Evolutionary conservation across 495 filamentous ascomycete genomes (phyloP), one percentile per base, ranked within the genome.

Genomic region (Echria macrotheca): DNA sequence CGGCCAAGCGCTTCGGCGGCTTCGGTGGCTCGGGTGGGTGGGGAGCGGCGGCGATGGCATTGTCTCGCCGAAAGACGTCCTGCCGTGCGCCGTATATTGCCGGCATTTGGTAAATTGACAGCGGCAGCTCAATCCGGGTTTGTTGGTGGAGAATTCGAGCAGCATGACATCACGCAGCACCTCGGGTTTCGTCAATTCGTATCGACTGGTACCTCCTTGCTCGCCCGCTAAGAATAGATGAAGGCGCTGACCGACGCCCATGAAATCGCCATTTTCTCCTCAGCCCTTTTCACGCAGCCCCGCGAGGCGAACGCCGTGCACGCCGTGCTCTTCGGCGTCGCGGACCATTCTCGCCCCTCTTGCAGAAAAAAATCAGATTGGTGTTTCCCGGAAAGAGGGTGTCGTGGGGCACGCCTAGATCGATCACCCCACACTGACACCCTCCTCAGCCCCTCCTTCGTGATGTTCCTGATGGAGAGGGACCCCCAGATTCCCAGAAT

Each of bases 141-240:
- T 22, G 38, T 29, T 23, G 22, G 33, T 23, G 21, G 38, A 21
- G 40, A 44, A 44, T n/a, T 19, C 21, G 42, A n/a, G 42, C 9
- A 37, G 19, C 14, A 54, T 54, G 52, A 54, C 52, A 54, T 54
- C 52, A 54, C 52, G 23, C 46, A 38, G 18, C 19, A n/a, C 15
- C 8, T 12, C 24, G 46, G 22, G 22, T 26, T 48, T 26, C 33
- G 29, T 19, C 3, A 11, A 2, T 24, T 36, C 31, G 44, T 25
- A 35, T 35, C 17, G 3, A 24, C 19, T 11, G 44, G 15, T 46
- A 46, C 37, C 12, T 15, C 5, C 3, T 5, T 11, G 10, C 4
- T 14, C 35, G 5, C 35, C 35, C 15, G 35, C n/a, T 37, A 37
- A 37, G 17, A 37, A 37, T 37, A 37, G 35, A 17, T 31, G 35